Conservation (phyloP, 2,329 filamentous ascomycete species). For the Ophiostoma sp. region DNA sequence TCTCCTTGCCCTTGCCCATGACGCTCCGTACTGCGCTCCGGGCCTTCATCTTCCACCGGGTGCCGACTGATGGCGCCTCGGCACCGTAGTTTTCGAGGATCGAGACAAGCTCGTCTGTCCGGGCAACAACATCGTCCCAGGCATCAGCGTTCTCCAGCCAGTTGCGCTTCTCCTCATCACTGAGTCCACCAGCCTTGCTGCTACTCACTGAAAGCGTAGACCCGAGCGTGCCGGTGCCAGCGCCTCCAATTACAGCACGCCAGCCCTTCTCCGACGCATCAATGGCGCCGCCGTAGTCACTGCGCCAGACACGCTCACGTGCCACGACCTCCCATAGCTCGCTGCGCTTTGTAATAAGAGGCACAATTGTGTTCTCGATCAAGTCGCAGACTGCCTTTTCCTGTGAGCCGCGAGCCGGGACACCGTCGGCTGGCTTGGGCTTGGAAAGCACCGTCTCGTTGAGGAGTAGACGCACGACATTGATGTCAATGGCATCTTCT, state of each 20-base stretch:
- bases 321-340: slow-evolving; percentile 72
- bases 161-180: slow-evolving; percentile 38
- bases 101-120: slow-evolving; percentile 76
- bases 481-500: slow-evolving; percentile 71
- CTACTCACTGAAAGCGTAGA: slow-evolving; percentile 38
- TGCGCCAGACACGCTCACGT: slow-evolving; percentile 66
- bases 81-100: slow-evolving; percentile 75
- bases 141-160: slow-evolving; percentile 56
- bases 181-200: slow-evolving; percentile 23
- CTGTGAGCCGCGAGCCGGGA: slow-evolving; percentile 52
- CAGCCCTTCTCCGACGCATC: slow-evolving; percentile 86
- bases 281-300: slow-evolving; percentile 65
- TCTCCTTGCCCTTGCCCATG: slow-evolving; percentile 72
- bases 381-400: slow-evolving; percentile 63
- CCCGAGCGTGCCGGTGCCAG: slow-evolving; percentile 34
- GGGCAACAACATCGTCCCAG: slow-evolving; percentile 68
- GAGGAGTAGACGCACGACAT: slow-evolving; percentile 66
- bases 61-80: slow-evolving; percentile 62
- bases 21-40: slow-evolving; percentile 78
- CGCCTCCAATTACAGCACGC: slow-evolving; percentile 57
- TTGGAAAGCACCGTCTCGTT: slow-evolving; percentile 58
- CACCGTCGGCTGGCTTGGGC: slow-evolving; percentile 33
- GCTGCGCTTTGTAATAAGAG: slow-evolving; percentile 75
- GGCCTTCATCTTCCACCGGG: slow-evolving; percentile 83
- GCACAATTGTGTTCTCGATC: slow-evolving; percentile 68